phyloP scores from a whole-genome alignment of 768 basidiomycete genomes.

The Auricularia heimuer region DNA sequence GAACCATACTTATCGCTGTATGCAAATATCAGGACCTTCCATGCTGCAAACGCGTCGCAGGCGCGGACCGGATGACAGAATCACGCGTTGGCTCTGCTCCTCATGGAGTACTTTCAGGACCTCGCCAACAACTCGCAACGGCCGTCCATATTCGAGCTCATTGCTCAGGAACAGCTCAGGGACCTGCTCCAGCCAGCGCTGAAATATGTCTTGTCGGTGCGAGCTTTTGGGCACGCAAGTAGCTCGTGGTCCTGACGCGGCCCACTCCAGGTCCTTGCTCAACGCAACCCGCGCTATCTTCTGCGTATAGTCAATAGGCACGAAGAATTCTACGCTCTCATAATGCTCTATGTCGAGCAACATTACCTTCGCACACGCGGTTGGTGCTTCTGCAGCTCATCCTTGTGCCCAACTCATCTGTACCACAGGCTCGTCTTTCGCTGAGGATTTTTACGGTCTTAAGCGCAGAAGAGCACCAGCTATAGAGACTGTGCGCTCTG shows the following conservation, averaged over 20 bases:
- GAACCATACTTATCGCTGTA: too few relatives aligned
- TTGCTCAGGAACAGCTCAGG: slow-evolving; percentile 87
- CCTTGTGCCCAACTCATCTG: background rate
- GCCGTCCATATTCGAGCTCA: slow-evolving; percentile 81
- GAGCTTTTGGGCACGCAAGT: slow-evolving; percentile 15
- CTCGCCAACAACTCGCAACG: slow-evolving; percentile 62
- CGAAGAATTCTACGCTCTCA: slow-evolving; percentile 87
- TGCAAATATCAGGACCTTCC: too few relatives aligned
- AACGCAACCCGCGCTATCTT: slow-evolving; percentile 87
- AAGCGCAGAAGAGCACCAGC: slow-evolving; percentile 67
- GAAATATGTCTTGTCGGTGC: slow-evolving; percentile 86
- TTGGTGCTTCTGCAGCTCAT: slow-evolving; percentile 26
- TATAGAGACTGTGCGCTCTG: slow-evolving; percentile 58
- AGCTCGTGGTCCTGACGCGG: background rate
- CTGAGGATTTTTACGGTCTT: slow-evolving; percentile 93
- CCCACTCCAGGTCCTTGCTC: slow-evolving; percentile 71
- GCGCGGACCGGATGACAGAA: too few relatives aligned
- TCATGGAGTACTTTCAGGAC: slow-evolving; percentile 79
- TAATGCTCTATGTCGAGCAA: slow-evolving; percentile 85
- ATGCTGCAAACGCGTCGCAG: too few relatives aligned
- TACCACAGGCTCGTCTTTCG: slow-evolving; percentile 76
- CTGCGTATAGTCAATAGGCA: slow-evolving; percentile 86
- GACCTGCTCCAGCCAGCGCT: slow-evolving; percentile 89
- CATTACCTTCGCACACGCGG: slow-evolving; percentile 84
- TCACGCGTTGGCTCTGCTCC: background rate